Evolutionary conservation across 2,329 filamentous ascomycete species (phyloP).

Genomic region (Fusarium scirpi): DNA sequence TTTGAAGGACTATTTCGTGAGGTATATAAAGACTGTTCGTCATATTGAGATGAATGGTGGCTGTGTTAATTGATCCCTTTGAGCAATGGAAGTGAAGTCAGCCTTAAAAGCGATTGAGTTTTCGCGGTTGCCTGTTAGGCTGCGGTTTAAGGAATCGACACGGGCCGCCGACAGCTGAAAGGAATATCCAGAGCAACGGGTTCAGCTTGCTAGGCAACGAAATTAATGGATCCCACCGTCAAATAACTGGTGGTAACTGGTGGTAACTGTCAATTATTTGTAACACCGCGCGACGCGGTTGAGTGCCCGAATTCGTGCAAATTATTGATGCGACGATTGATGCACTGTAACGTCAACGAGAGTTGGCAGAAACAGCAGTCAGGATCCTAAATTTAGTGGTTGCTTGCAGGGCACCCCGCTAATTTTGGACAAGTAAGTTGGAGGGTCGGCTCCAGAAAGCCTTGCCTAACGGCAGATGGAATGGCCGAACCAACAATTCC

Average conservation of each 20-base stretch:
- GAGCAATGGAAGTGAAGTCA: not conserved
- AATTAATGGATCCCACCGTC: not conserved
- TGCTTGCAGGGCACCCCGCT: not conserved
- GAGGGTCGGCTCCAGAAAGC: not conserved
- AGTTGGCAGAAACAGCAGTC: not conserved
- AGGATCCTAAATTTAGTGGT: not conserved
- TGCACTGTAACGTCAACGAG: too few species aligned
- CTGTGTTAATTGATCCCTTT: not conserved
- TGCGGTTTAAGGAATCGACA: constrained; percentile 2
- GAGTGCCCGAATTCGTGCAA: not conserved
- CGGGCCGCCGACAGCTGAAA: not conserved
- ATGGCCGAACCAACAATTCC: not conserved
- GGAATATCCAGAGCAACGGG: not conserved
- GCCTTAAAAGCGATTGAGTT: not conserved
- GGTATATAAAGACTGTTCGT: constrained; percentile 7
- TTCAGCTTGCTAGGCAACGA: not conserved
- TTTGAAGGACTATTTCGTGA: constrained; percentile 29
- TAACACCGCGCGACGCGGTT: too few species aligned
- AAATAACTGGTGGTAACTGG: not conserved
- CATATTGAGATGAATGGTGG: not conserved
- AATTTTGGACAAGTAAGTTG: not conserved
- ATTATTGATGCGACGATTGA: not conserved
- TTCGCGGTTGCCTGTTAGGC: constrained; percentile 25
- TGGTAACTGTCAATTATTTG: not conserved
- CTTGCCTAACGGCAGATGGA: not conserved